Evolutionary conservation across 306 rosid species (phyloP), one percentile per base, ranked within the genome.

Genomic region (Phaseolus lunatus): DNA sequence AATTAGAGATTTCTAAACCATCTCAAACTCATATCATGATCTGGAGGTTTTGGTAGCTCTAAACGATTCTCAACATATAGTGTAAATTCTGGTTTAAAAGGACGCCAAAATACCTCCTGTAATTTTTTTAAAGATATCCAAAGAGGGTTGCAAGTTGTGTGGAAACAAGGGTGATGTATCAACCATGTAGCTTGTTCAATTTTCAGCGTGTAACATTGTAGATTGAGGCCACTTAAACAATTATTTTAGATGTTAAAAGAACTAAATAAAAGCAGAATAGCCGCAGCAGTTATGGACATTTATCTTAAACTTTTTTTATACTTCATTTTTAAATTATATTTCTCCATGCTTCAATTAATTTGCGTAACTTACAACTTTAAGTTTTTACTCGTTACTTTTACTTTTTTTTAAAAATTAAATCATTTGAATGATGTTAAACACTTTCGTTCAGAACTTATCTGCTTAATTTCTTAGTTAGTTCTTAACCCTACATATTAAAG

Each of bases 1-100:
- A 81, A 47, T 8, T 49, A 70, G 49, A 76, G 93, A 92, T 67
- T 68, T 82, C 63, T 88, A 85, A 65, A 70, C 71, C 72, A 72
- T 84, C 29, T 33, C 58, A 58, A 33, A 61, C 70, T 56, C 59
- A 56, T 57, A 72, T 72, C 58, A 65, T 54, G 23, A 31, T 65
- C 22, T 67, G 22, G 56, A 47, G 72, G 43, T 71, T 63, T 71
- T 48, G 57, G 72, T 79, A 70, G 35, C 62, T 12, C 35, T 71
- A 48, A 31, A 9, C 53, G 16, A 53, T 71, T 68, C 61, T 80
- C 5, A 20, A 13, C 13, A 29, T 58, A 66, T 49, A 27, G 54
- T 66, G 82, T 72, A 23, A 56, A 72, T 82, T 65, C 26, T 65
- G 22, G 47, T 68, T 26, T 58, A 18, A 50, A 73, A 56, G 20